Conservation (phyloP, 1,284 basidiomycete species). For the Cryptococcus amylolentus region DNA sequence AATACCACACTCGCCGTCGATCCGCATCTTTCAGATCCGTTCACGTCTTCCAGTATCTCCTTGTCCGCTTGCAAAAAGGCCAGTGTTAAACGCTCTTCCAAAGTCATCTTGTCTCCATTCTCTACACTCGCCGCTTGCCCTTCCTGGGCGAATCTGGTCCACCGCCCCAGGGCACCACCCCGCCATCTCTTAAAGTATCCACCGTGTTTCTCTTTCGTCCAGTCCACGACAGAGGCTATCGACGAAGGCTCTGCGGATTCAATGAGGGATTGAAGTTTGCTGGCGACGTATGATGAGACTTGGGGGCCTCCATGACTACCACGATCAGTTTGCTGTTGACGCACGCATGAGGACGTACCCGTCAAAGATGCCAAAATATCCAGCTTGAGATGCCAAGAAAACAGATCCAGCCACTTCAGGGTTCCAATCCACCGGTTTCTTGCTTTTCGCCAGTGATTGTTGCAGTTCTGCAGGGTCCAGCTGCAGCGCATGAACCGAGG, state of each 20-base stretch:
- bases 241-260: slow-evolving; percentile 66
- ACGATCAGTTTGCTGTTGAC: slow-evolving; percentile 16
- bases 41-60: slow-evolving; percentile 61
- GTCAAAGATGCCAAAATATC: slow-evolving; percentile 84
- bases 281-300: slow-evolving; percentile 69
- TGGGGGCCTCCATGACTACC: slow-evolving; percentile 71
- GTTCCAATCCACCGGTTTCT: slow-evolving; percentile 65
- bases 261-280: slow-evolving; percentile 73
- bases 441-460: slow-evolving; percentile 60
- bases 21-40: slow-evolving; percentile 56
- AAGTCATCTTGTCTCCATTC: slow-evolving; percentile 57
- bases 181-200: slow-evolving; percentile 85
- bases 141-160: slow-evolving; percentile 23
- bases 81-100: slow-evolving; percentile 77
- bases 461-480: slow-evolving; percentile 69
- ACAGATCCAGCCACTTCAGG: slow-evolving; percentile 51
- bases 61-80: slow-evolving; percentile 72
- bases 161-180: slow-evolving; percentile 62
- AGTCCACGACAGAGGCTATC: slow-evolving; percentile 69
- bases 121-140: slow-evolving; percentile 35
- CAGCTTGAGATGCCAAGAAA: slow-evolving; percentile 68
- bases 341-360: slow-evolving; percentile 56
- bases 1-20: slow-evolving; percentile 88
- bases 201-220: slow-evolving; percentile 60
- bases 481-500: slow-evolving; percentile 68